Evolutionary conservation across 176 grass and related monocot species (phyloP).

Genomic region (Lolium multiflorum): DNA sequence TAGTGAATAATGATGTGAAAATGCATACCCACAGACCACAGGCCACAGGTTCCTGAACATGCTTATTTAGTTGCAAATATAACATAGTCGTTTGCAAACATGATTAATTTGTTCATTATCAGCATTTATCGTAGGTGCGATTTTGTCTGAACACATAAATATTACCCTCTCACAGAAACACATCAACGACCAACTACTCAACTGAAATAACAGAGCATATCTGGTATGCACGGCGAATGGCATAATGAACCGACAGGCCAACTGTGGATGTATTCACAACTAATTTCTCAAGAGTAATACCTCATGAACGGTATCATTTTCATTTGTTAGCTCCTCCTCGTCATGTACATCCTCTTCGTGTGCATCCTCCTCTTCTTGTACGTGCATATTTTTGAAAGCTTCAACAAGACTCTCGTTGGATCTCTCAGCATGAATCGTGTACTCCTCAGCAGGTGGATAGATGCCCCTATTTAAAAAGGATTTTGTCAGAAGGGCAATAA

Average conservation of each 20-base stretch:
- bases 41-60: slow-evolving; percentile 6
- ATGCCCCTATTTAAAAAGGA: slow-evolving; percentile 56
- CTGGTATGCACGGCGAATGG: not conserved
- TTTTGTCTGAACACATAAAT: not conserved
- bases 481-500: not conserved
- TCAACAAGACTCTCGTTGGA: slow-evolving; percentile 76
- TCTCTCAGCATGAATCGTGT: slow-evolving; percentile 68
- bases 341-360: slow-evolving; percentile 67
- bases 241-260: slow-evolving; percentile 10
- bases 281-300: slow-evolving; percentile 38
- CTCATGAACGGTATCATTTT: slow-evolving; percentile 67
- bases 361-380: slow-evolving; percentile 71
- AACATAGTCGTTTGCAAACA: not conserved
- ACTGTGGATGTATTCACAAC: slow-evolving; percentile 29
- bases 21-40: not conserved
- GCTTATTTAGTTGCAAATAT: slow-evolving; percentile 5
- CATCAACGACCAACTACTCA: not conserved
- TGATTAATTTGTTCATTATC: not conserved
- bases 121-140: not conserved
- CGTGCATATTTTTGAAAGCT: slow-evolving; percentile 87
- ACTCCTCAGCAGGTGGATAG: slow-evolving; percentile 81
- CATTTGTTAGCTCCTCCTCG: slow-evolving; percentile 57
- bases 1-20: slow-evolving; percentile 14
- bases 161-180: not conserved
- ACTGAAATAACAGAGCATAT: not conserved